Base-by-base conservation (phyloP, 768 basidiomycete species). In the Pleurotus djamor region DNA sequence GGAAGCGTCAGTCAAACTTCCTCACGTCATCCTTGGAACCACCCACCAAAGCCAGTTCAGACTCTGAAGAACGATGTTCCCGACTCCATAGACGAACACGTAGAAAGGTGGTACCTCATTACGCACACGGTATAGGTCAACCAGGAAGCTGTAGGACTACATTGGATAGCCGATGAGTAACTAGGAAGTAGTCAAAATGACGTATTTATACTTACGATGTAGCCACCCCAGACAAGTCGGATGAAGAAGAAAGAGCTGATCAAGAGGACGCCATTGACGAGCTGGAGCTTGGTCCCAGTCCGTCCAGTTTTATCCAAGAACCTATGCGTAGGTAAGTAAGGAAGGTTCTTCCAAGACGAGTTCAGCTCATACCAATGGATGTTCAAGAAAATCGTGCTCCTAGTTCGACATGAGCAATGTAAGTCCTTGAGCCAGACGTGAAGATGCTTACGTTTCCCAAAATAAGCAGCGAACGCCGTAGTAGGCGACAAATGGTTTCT, bases 311-410 rank as follows among this genome's bases (percentile, higher is more conserved):
- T 92, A 70, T 93, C 91, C 61, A 94, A 68, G 71, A 87, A 88
- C 86, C 88, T 90, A 52, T 7, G 57, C 35, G 48, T 7, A 48
- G 34, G 50, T 41, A 35, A 28, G 52, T 59, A 5, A 12, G 55
- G 5, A 36, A 59, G 34, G 50, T 50, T 59, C 12, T 37, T 7
- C 4, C 44, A 33, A 58, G 37, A 34, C 4, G 12, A 28, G 41
- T 16, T 37, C 3, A 35, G 21, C 9, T 69, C 77, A 61, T 64
- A 93, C 92, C 92, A 94, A 62, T 95, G 92, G 57, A 91, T 84
- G 65, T 96, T 91, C 62, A 96, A 76, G 73, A 96, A 94, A 59
- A 94, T 83, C 0, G 94, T 96, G 74, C 87, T 90, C 74, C 86
- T 87, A 41, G 7, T n/a, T 17, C 13, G 13, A 47, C 37, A 0